phyloP scores from a whole-genome alignment of 208 protist species.

The Crithidia thermophila region DNA sequence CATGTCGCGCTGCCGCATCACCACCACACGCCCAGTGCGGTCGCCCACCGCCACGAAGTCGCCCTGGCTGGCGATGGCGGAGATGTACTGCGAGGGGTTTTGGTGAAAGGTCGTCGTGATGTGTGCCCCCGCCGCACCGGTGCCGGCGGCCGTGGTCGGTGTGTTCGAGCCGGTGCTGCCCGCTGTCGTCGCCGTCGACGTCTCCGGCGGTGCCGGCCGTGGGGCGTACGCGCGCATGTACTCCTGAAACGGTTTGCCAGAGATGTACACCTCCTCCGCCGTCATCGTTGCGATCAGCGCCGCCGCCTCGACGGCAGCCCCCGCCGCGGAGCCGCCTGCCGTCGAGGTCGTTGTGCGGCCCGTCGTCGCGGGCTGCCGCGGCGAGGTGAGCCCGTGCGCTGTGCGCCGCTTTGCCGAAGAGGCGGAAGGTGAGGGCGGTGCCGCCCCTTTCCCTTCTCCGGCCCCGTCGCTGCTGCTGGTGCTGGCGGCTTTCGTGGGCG shows the following conservation, averaged over 20 bases:
- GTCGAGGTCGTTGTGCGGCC: not conserved
- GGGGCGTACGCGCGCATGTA: slow-evolving; percentile 32
- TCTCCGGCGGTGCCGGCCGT: slow-evolving; percentile 3
- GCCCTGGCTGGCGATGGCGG: slow-evolving; percentile 61
- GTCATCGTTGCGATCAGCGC: slow-evolving; percentile 22
- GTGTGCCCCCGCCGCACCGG: slow-evolving; percentile 14
- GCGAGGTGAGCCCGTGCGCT: not conserved
- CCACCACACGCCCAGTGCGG: slow-evolving; percentile 65
- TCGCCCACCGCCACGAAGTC: slow-evolving; percentile 84
- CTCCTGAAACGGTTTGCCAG: slow-evolving; percentile 36
- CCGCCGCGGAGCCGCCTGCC: not conserved
- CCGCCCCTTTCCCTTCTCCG: not conserved
- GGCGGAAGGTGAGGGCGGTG: not conserved
- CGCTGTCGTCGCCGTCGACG: not conserved
- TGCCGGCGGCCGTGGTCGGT: slow-evolving; percentile 9
- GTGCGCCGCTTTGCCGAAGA: slow-evolving; percentile 6
- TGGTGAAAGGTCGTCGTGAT: slow-evolving; percentile 39
- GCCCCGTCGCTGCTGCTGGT: not conserved
- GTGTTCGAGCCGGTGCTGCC: not conserved
- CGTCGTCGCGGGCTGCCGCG: slow-evolving; percentile 4
- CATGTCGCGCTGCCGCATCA: slow-evolving; percentile 65
- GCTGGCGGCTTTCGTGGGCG: not conserved
- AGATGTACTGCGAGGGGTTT: slow-evolving; percentile 65
- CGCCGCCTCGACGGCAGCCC: not conserved
- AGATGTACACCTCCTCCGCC: slow-evolving; percentile 47